A percentile compares a stretch with the other conserved stretches of the same genome.
These are phyloP conservation scores for Mycosphaerella arachidis DNA, from an alignment of 2,329 filamentous ascomycete species.

Conservation along the genomic window DNA sequence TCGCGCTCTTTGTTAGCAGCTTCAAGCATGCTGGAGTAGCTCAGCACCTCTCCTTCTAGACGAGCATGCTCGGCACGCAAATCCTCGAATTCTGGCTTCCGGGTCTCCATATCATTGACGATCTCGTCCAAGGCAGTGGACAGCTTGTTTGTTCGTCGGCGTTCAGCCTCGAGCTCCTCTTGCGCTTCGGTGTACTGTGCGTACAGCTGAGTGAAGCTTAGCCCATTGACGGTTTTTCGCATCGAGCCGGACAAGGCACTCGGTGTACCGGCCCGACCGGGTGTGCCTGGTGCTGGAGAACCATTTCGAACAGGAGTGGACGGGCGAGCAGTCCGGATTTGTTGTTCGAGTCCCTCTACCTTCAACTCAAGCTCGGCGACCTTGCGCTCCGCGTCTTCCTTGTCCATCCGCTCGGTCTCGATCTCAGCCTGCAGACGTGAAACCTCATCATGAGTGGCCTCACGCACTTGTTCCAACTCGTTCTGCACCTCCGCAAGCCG, in stretches of 20 bases:
- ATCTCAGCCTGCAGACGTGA: conserved; percentile 47
- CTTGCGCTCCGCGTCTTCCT: conserved; percentile 57
- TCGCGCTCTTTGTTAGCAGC: conserved; percentile 78
- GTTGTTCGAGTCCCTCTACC: conserved; percentile 51
- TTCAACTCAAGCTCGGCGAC: conserved; percentile 62
- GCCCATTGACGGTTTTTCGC: conserved; percentile 47
- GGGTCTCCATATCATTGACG: conserved; percentile 76
- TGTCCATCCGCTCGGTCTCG: conserved; percentile 53
- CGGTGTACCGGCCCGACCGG: conserved; percentile 43
- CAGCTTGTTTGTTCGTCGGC: conserved; percentile 69
- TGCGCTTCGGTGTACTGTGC: conserved; percentile 61
- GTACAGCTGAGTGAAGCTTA: conserved; percentile 61
- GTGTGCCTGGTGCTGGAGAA: conserved; percentile 23
- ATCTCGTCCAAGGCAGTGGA: conserved; percentile 77
- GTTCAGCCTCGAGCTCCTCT: conserved; percentile 67
- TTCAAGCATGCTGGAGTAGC: conserved; percentile 74
- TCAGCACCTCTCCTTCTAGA: conserved; percentile 72
- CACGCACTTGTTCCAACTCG: conserved; percentile 58
- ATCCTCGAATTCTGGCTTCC: conserved; percentile 83
- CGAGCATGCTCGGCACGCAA: conserved; percentile 74
- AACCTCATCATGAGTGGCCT: conserved; percentile 59
- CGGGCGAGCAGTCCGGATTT: conserved; percentile 34
- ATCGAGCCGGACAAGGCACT: conserved; percentile 48
- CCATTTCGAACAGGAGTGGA: conserved; percentile 50
- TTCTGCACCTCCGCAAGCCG: conserved; percentile 66